These are phyloP conservation scores for Calocera viscosa DNA, from an alignment of 768 basidiomycete genomes.

Conservation along the genomic window DNA sequence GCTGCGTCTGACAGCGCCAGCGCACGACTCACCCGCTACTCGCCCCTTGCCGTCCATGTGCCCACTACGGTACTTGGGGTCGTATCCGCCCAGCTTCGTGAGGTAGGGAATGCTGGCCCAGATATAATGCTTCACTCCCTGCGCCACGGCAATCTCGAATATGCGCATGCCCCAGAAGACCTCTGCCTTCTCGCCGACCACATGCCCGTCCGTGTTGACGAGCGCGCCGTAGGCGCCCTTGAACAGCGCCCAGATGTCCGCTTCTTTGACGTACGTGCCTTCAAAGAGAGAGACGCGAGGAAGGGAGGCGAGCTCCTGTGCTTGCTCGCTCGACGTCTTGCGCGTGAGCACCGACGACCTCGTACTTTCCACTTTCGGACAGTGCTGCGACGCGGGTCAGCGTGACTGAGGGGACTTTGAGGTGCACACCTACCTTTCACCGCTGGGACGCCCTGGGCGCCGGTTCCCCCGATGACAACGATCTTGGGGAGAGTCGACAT, in stretches of 20 bases:
- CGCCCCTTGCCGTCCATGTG: too few species aligned
- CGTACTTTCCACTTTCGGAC: background rate
- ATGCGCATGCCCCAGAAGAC: conserved; percentile 2
- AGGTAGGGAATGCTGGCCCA: conserved; percentile 16
- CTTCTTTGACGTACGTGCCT: background rate
- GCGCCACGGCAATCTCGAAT: conserved; percentile 5
- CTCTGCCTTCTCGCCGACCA: conserved; percentile 11
- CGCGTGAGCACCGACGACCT: conserved; percentile 5
- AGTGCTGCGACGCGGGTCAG: background rate
- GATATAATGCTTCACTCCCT: conserved; percentile 7
- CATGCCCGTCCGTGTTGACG: conserved; percentile 16
- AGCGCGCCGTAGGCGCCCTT: conserved; percentile 26
- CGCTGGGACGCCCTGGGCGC: conserved; percentile 6
- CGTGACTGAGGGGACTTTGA: background rate
- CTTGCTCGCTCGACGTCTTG: background rate
- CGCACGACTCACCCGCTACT: too few species aligned
- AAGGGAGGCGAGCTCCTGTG: background rate
- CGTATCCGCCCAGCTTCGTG: background rate
- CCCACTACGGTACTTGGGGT: too few species aligned
- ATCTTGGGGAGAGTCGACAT: background rate
- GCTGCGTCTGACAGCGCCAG: too few species aligned
- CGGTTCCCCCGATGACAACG: conserved; percentile 10
- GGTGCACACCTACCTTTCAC: background rate
- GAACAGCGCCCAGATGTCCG: conserved; percentile 13
- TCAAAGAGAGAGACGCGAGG: background rate